phyloP scores from a whole-genome alignment of 805 yeast genomes.

The Sporopachydermia quercuum region DNA sequence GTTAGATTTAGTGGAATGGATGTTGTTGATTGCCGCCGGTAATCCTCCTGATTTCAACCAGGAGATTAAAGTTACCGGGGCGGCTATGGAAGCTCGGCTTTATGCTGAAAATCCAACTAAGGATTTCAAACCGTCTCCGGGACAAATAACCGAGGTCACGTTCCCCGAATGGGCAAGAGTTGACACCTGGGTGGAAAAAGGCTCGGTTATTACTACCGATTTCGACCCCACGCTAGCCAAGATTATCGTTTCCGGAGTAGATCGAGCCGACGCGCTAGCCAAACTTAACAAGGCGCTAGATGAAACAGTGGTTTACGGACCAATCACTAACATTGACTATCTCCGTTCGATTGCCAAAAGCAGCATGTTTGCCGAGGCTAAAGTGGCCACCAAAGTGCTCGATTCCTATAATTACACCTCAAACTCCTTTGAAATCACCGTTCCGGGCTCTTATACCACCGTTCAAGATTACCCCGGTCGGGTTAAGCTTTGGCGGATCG shows the following conservation, averaged over 20 bases:
- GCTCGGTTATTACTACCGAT: slow-evolving; percentile 79
- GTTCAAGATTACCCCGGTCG: slow-evolving; percentile 95
- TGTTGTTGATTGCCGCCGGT: slow-evolving; percentile 85
- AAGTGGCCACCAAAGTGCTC: slow-evolving; percentile 76
- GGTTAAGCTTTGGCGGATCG: slow-evolving; percentile 70
- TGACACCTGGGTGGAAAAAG: slow-evolving; percentile 88
- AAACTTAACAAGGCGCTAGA: slow-evolving; percentile 68
- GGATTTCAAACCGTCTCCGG: slow-evolving; percentile 93
- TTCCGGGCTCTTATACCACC: slow-evolving; percentile 92
- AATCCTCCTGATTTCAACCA: slow-evolving; percentile 65
- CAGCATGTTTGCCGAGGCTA: slow-evolving; percentile 66
- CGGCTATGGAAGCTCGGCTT: slow-evolving; percentile 90
- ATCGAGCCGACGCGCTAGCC: slow-evolving; percentile 69
- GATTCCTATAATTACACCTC: slow-evolving; percentile 72
- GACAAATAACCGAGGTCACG: slow-evolving; percentile 69
- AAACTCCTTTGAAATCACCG: slow-evolving; percentile 66
- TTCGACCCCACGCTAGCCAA: slow-evolving; percentile 95
- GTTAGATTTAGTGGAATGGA: slow-evolving; percentile 91
- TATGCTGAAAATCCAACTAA: slow-evolving; percentile 96
- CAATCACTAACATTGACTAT: slow-evolving; percentile 82
- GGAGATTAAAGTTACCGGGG: slow-evolving; percentile 54
- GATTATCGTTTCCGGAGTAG: slow-evolving; percentile 86
- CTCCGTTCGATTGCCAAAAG: slow-evolving; percentile 75
- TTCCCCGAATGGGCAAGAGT: slow-evolving; percentile 90
- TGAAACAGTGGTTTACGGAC: slow-evolving; percentile 81